Evolutionary conservation across 2,329 filamentous ascomycete species (phyloP).

Genomic region (Endoconidiophora laricicola): DNA sequence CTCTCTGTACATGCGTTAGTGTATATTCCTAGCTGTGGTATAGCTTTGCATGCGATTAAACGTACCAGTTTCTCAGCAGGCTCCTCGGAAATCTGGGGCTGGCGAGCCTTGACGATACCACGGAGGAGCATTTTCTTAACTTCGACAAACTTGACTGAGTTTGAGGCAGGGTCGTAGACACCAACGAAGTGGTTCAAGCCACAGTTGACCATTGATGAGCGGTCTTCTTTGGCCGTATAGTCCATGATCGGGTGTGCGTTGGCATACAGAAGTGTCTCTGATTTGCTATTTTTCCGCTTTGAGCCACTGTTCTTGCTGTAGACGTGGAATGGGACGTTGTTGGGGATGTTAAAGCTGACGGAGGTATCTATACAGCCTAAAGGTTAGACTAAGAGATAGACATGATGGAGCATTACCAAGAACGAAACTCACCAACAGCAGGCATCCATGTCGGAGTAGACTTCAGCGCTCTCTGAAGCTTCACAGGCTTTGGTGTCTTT

Average conservation of each 20-base stretch:
- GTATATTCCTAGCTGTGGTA: not conserved
- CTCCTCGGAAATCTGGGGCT: conserved; percentile 26
- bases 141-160: conserved; percentile 42
- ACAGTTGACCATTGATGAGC: conserved; percentile 18
- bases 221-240: conserved; percentile 35
- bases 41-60: not conserved
- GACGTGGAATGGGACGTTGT: conserved; percentile 28
- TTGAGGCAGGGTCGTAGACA: conserved; percentile 43
- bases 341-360: conserved; percentile 23
- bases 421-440: conserved; percentile 7
- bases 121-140: conserved; percentile 48
- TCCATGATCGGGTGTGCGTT: conserved; percentile 39
- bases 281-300: conserved; percentile 22
- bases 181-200: conserved; percentile 47
- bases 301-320: conserved; percentile 25
- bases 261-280: conserved; percentile 41
- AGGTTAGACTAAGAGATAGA: conserved; percentile 13
- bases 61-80: conserved; percentile 21
- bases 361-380: conserved; percentile 18
- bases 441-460: conserved; percentile 5
- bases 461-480: conserved; percentile 19
- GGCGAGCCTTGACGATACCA: conserved; percentile 38
- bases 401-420: not conserved
- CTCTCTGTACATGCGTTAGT: conserved; percentile 28
- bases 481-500: conserved; percentile 26